Conservation (phyloP, 495 filamentous ascomycete genomes). For the Neurospora sp. region DNA sequence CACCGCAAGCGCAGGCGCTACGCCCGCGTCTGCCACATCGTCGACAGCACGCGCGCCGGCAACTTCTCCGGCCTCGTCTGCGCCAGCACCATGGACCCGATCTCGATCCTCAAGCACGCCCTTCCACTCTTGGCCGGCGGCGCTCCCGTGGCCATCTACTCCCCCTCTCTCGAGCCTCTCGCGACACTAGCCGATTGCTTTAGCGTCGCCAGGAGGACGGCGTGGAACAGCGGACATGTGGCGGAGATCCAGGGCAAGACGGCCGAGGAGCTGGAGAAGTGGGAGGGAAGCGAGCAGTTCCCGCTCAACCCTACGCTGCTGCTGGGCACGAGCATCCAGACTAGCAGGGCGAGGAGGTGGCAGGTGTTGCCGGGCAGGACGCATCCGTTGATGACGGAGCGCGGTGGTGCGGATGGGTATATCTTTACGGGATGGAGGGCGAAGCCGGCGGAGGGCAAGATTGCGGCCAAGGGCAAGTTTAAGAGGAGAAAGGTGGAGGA, state of each 20-base stretch:
- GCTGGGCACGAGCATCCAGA: constrained; percentile 71
- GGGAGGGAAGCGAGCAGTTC: constrained; percentile 58
- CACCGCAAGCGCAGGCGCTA: constrained; percentile 81
- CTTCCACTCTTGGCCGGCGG: constrained; percentile 76
- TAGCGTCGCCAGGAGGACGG: constrained; percentile 60
- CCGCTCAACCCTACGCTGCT: constrained; percentile 73
- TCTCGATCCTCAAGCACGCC: constrained; percentile 58
- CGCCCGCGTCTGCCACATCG: constrained; percentile 51
- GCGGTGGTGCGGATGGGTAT: constrained; percentile 84
- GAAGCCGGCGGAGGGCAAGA: constrained; percentile 61
- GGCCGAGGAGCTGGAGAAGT: constrained; percentile 31
- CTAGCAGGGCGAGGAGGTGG: constrained; percentile 61
- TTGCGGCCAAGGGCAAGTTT: constrained; percentile 71
- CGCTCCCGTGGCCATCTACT: constrained; percentile 77
- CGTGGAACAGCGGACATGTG: constrained; percentile 43
- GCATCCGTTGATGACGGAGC: constrained; percentile 83
- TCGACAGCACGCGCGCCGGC: constrained; percentile 63
- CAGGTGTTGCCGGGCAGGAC: constrained; percentile 89
- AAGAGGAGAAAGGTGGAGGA: constrained; percentile 51
- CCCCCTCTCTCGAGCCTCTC: constrained; percentile 66
- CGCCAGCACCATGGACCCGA: constrained; percentile 67
- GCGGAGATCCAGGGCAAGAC: constrained; percentile 27
- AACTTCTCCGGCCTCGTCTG: constrained; percentile 76
- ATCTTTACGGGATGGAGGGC: constrained; percentile 77
- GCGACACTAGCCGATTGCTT: constrained; percentile 68